Conservation (phyloP, 2,329 filamentous ascomycete species). For the Penicillium concentricum region DNA sequence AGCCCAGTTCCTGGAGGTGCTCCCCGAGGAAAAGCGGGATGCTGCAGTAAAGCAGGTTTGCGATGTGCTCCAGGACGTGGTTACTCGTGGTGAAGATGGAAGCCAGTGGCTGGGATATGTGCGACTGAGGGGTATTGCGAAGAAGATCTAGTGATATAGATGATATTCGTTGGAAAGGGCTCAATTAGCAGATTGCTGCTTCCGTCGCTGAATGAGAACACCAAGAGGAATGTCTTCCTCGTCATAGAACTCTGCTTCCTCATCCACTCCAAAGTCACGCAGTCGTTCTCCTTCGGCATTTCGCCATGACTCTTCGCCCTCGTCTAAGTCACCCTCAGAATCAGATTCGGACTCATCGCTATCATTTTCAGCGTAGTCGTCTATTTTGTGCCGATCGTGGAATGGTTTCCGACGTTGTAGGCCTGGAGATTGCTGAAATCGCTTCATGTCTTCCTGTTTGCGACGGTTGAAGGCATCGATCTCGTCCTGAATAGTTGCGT, state of each 20-base stretch:
- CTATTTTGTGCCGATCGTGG: conserved; percentile 37
- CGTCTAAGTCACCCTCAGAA: conserved; percentile 29
- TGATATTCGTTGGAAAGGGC: background rate
- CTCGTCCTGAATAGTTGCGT: conserved; percentile 42
- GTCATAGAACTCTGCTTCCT: conserved; percentile 63
- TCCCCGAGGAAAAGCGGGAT: conserved; percentile 52
- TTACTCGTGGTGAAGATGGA: conserved; percentile 57
- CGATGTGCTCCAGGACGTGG: conserved; percentile 56
- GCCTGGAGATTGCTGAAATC: conserved; percentile 38
- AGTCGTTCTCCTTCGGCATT: conserved; percentile 63
- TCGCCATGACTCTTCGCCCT: conserved; percentile 61
- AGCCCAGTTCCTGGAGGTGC: conserved; percentile 56
- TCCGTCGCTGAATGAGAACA: conserved; percentile 49
- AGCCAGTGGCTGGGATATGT: conserved; percentile 52
- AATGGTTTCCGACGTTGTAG: conserved; percentile 43
- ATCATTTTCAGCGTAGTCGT: conserved; percentile 6
- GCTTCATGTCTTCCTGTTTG: conserved; percentile 52
- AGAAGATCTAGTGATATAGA: conserved; percentile 23
- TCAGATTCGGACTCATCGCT: conserved; percentile 18
- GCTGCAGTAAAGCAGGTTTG: conserved; percentile 55
- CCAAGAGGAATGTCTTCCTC: conserved; percentile 61
- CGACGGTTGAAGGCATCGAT: conserved; percentile 55
- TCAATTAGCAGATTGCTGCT: conserved; percentile 11
- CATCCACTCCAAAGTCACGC: conserved; percentile 64
- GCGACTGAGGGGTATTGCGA: conserved; percentile 44